Evolutionary conservation across 73 alveolate genomes (phyloP).

Genomic region (Paramecium bursaria): DNA sequence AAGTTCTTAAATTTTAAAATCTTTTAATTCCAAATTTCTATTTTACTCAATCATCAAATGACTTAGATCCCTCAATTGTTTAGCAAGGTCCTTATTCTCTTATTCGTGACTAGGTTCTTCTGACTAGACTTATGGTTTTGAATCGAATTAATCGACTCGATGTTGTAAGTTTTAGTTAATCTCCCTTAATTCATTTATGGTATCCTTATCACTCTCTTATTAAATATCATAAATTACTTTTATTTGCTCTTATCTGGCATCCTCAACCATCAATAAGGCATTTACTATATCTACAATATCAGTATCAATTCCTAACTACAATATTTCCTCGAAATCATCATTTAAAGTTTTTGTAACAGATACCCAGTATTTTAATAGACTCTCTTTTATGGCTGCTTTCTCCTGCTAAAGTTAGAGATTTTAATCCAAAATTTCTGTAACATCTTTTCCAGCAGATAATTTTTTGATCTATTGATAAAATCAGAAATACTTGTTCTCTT

Average conservation of each 20-base stretch:
- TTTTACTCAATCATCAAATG: not conserved
- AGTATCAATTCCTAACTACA: constrained; percentile 16
- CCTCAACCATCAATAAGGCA: constrained; percentile 49
- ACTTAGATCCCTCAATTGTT: constrained; percentile 29
- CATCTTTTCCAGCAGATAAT: too few species aligned
- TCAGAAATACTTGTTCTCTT: too few species aligned
- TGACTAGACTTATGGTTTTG: not conserved
- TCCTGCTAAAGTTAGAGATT: too few species aligned
- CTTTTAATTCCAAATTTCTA: not conserved
- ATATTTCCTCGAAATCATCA: constrained; percentile 49
- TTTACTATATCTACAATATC: constrained; percentile 20
- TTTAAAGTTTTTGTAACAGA: constrained; percentile 2
- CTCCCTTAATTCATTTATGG: constrained; percentile 7
- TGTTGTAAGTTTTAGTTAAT: not conserved
- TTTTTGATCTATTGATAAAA: too few species aligned
- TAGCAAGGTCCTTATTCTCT: not conserved
- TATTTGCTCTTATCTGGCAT: constrained; percentile 34
- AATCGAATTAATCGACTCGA: not conserved
- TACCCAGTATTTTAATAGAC: constrained; percentile 49
- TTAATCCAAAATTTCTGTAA: too few species aligned
- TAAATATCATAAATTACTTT: not conserved
- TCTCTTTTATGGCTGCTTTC: not conserved
- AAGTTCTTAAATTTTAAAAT: not conserved
- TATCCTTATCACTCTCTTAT: constrained; percentile 20
- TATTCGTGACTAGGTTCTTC: not conserved